Conservation (phyloP, 768 basidiomycete genomes). For the Trametes punicea region DNA sequence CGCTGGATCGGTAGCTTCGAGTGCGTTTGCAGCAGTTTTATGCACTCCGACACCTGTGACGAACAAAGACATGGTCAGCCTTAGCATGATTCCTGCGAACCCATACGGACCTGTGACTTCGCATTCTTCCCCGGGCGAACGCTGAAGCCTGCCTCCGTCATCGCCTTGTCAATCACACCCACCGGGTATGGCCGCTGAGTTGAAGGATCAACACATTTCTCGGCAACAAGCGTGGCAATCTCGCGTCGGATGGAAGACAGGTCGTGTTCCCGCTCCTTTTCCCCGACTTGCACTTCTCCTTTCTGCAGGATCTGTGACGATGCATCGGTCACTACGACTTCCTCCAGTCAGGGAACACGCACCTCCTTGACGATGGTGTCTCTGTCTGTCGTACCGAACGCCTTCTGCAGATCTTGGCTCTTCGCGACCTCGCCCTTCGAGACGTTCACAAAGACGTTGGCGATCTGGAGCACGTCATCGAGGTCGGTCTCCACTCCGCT, state of each 20-base stretch:
- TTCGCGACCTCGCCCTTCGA: slow-evolving; percentile 95
- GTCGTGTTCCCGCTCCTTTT: slow-evolving; percentile 94
- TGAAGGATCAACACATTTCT: slow-evolving; percentile 92
- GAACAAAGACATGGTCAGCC: neutral
- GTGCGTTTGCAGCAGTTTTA: slow-evolving; percentile 76
- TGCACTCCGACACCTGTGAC: slow-evolving; percentile 81
- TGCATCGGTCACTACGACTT: neutral
- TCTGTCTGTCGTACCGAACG: slow-evolving; percentile 76
- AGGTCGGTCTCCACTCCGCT: slow-evolving; percentile 91
- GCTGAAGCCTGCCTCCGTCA: slow-evolving; percentile 92
- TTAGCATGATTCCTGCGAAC: neutral
- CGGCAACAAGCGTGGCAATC: slow-evolving; percentile 90
- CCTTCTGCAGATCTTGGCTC: slow-evolving; percentile 85
- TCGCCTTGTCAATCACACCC: slow-evolving; percentile 96
- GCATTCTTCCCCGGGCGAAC: slow-evolving; percentile 86
- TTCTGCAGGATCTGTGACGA: slow-evolving; percentile 81
- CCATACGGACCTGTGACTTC: slow-evolving; percentile 76
- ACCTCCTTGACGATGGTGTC: slow-evolving; percentile 82
- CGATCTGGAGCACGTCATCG: slow-evolving; percentile 95
- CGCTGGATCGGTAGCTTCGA: slow-evolving; percentile 91
- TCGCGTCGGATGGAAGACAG: slow-evolving; percentile 78
- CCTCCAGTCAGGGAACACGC: slow-evolving; percentile 2
- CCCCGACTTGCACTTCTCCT: slow-evolving; percentile 95
- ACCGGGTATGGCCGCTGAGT: slow-evolving; percentile 90
- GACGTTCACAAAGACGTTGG: slow-evolving; percentile 93